phyloP scores from a whole-genome alignment of 2,329 filamentous ascomycete species.

The Cladosporium sp. region DNA sequence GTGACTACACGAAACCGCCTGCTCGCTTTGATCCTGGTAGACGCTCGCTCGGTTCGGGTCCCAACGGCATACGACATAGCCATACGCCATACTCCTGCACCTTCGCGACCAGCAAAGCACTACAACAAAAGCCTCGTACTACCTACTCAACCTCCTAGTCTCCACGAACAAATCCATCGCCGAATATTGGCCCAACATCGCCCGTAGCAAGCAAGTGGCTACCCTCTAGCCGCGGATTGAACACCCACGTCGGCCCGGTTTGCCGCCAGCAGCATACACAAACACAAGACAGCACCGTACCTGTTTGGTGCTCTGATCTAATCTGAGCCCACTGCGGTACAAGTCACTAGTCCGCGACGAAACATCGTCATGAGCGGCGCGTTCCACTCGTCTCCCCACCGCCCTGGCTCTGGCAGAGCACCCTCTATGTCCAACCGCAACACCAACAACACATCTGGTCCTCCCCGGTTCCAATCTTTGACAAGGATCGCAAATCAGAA shows the following conservation, averaged over 20 bases:
- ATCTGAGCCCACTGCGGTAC: not conserved
- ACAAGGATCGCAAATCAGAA: slow-evolving; percentile 17
- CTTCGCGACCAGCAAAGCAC: not conserved
- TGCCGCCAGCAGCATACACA: slow-evolving; percentile 10
- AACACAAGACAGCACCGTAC: not conserved
- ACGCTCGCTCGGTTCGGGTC: slow-evolving; percentile 12
- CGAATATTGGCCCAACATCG: not conserved
- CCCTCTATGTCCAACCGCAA: slow-evolving; percentile 3
- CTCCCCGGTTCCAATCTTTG: slow-evolving; percentile 15
- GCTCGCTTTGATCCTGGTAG: slow-evolving; percentile 8
- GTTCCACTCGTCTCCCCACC: slow-evolving; percentile 16
- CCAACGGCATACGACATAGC: slow-evolving; percentile 5
- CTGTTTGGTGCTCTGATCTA: not conserved
- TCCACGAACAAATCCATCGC: not conserved
- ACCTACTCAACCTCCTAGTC: not conserved
- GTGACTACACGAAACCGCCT: not conserved
- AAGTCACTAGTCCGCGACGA: not conserved
- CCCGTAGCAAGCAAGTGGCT: slow-evolving; percentile 5
- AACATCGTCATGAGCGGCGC: slow-evolving; percentile 18
- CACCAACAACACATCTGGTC: not conserved
- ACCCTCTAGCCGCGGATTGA: slow-evolving; percentile 10
- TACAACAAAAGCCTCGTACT: not conserved
- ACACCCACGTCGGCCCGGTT: slow-evolving; percentile 13
- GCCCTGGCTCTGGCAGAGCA: slow-evolving; percentile 7
- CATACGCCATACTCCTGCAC: slow-evolving; percentile 11